These are phyloP conservation scores for Ceratocystis smalleyi DNA, from an alignment of 2,329 filamentous ascomycete genomes.

Conservation along the genomic window DNA sequence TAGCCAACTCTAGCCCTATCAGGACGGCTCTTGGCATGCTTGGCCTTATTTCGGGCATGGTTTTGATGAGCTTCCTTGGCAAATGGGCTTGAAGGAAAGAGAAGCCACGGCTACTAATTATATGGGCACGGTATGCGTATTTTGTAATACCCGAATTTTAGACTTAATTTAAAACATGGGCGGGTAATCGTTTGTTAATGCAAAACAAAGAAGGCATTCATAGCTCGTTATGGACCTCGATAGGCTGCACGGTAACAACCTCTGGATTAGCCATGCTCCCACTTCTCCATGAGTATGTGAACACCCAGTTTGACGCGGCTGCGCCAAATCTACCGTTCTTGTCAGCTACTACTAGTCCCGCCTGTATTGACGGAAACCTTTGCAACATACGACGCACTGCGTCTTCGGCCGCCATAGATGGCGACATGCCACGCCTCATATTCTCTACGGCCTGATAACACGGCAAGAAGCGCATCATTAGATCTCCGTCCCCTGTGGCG, in stretches of 20 bases:
- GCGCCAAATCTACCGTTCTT: constrained; percentile 34
- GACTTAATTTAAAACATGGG: background rate
- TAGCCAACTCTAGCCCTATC: constrained; percentile 34
- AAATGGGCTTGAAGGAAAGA: constrained; percentile 48
- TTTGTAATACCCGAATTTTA: background rate
- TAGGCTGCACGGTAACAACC: constrained; percentile 28
- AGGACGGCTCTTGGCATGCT: constrained; percentile 36
- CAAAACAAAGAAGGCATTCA: background rate
- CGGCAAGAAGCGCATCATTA: constrained; percentile 42
- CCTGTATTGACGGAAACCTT: constrained; percentile 32
- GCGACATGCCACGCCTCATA: constrained; percentile 33
- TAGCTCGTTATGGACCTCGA: background rate
- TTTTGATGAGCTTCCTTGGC: constrained; percentile 55
- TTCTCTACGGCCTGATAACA: constrained; percentile 44
- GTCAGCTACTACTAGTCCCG: constrained; percentile 37
- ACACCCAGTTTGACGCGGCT: constrained; percentile 39
- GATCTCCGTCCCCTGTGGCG: constrained; percentile 40
- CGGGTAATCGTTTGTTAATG: background rate
- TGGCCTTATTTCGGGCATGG: constrained; percentile 45
- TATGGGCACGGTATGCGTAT: background rate
- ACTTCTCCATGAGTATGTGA: constrained; percentile 37
- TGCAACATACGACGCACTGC: constrained; percentile 34
- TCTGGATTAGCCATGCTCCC: constrained; percentile 31
- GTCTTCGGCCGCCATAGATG: constrained; percentile 35
- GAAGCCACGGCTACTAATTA: background rate